phyloP scores from a whole-genome alignment of 768 basidiomycete species.

The Mrakia blollopis region DNA sequence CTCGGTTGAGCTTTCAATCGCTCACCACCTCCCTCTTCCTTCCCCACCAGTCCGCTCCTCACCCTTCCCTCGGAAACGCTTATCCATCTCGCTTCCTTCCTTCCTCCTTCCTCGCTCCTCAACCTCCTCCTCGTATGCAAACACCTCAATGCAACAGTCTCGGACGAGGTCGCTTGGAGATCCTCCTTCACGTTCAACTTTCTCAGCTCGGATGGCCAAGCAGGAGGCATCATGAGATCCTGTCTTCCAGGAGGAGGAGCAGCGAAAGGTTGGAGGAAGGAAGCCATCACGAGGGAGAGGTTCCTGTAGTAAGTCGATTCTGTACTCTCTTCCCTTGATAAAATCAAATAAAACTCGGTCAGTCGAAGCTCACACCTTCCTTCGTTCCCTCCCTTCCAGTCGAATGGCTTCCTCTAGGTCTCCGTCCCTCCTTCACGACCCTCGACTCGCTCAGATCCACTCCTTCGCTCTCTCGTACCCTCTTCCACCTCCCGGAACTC shows the following conservation, averaged over 20 bases:
- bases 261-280: slow-evolving; percentile 29
- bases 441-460: slow-evolving; percentile 16
- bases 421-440: slow-evolving; percentile 22
- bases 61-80: slow-evolving; percentile 21
- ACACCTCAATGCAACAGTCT: slow-evolving; percentile 12
- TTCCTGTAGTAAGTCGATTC: slow-evolving; percentile 23
- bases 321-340: background rate
- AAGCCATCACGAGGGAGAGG: slow-evolving; percentile 23
- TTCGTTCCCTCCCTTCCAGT: background rate
- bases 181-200: slow-evolving; percentile 15
- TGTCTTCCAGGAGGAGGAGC: slow-evolving; percentile 16
- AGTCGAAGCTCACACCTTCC: background rate
- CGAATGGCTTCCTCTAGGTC: slow-evolving; percentile 18
- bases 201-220: background rate
- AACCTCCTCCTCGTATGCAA: slow-evolving; percentile 14
- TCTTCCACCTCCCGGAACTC: slow-evolving; percentile 25
- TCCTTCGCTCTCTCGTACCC: slow-evolving; percentile 27
- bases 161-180: slow-evolving; percentile 30
- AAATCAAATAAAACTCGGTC: background rate
- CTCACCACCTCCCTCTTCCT: background rate
- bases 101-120: slow-evolving; percentile 22
- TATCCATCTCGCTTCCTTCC: slow-evolving; percentile 25
- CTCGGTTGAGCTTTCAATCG: background rate
- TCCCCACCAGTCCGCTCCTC: slow-evolving; percentile 24
- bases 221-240: slow-evolving; percentile 11